Percentiles rank a stretch among this genome's conserved stretches.
Evolutionary conservation across 202 grass and related monocot species (phyloP).

Genomic region (Dendrocalamus latiflorus): DNA sequence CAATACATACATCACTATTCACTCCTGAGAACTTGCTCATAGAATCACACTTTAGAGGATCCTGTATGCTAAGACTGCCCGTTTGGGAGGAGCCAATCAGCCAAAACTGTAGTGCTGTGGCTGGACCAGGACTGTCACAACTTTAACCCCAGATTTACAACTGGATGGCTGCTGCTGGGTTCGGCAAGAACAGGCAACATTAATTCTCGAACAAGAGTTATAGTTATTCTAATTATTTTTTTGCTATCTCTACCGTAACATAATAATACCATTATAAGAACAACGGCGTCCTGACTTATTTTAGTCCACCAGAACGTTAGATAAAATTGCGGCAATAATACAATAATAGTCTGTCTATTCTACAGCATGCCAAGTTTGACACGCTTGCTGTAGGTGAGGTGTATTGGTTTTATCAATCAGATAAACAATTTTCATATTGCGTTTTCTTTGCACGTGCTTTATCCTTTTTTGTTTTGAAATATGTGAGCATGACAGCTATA

Average conservation of each 20-base stretch:
- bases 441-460: conserved; percentile 17
- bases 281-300: not conserved
- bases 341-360: not conserved
- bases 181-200: conserved; percentile 12
- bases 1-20: not conserved
- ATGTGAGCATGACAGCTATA: not conserved
- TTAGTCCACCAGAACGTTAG: not conserved
- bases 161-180: conserved; percentile 18
- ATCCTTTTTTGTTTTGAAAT: not conserved
- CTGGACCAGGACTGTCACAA: conserved; percentile 21
- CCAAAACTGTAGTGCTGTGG: conserved; percentile 13
- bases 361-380: conserved; percentile 28
- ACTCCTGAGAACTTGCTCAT: not conserved
- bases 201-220: conserved; percentile 22
- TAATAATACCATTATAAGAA: not conserved
- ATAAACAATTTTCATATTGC: not conserved
- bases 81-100: conserved; percentile 18
- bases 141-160: conserved; percentile 39
- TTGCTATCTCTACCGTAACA: not conserved
- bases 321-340: not conserved
- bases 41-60: not conserved
- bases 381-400: not conserved
- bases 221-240: not conserved
- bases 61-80: conserved; percentile 8
- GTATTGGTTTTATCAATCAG: not conserved